Base-by-base conservation (phyloP, 129 eudicot species). In the Dittrichia graveolens region DNA sequence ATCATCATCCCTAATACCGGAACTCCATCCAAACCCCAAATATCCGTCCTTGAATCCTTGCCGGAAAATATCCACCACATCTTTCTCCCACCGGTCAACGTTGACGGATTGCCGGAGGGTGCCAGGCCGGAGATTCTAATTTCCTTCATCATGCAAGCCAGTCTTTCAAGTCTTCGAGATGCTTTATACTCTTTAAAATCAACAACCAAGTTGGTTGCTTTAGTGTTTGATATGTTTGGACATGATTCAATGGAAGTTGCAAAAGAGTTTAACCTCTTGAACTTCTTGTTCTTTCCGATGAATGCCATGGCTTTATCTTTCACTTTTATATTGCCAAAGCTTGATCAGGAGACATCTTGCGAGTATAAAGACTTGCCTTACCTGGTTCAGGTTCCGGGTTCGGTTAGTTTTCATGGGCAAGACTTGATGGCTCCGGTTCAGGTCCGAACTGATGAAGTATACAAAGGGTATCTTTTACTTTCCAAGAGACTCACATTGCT, bases 351-450 rank as follows among this genome's bases (percentile, higher is more conserved):
- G 72, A 80, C 82, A 8, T 45, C 78, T 9, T 46, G 83, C 2
- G 90, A 85, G 73, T 85, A 65, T 56, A 79, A 67, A 8, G 90
- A 85, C 16, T 24, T 82, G 50, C 71, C 74, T 0, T 73, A 76
- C 47, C 85, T 77, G 74, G 78, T 85, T 43, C 4, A 38, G 13
- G 74, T 82, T 15, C 85, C 87, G 4, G 85, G 87, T 16, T 82
- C 79, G 68, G 78, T 79, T 39, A 75, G 67, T 75, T 69, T 82
- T 64, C 83, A 69, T 38, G 90, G 87, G 6, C 76, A 41, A 7
- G 87, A 85, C 15, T 52, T 82, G 0, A 66, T 79, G 77, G 85
- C 82, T 50, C 90, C 87, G 48, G 85, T 82, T 53, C 90, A 79
- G 15, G 75, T 76, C 69, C 77, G 87, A 55, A 72, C 79, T 9